Percentiles rank a stretch among this genome's conserved stretches.
phyloP scores from a whole-genome alignment of 2,329 filamentous ascomycete genomes.

The Leptosphaerulina australis region DNA sequence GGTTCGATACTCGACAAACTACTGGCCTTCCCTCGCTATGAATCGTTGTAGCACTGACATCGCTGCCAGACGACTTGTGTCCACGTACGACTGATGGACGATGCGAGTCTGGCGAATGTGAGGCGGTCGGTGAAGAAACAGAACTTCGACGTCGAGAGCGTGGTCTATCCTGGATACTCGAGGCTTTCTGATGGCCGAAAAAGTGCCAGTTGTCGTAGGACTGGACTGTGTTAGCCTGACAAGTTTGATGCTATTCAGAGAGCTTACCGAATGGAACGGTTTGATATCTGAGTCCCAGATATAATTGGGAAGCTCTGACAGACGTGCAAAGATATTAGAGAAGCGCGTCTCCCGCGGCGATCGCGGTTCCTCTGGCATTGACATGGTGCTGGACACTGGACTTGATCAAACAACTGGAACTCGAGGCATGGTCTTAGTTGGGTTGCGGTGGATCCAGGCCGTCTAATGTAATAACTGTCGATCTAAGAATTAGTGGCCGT shows the following conservation, averaged over 20 bases:
- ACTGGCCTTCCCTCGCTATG: constrained; percentile 59
- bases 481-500: background rate
- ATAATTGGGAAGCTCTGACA: constrained; percentile 49
- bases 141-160: constrained; percentile 36
- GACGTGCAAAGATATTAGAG: constrained; percentile 42
- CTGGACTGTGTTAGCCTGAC: constrained; percentile 41
- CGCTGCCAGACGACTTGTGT: constrained; percentile 46
- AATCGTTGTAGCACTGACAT: constrained; percentile 42
- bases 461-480: constrained; percentile 5
- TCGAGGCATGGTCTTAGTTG: constrained; percentile 10
- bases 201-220: constrained; percentile 87
- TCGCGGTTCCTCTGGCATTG: constrained; percentile 16
- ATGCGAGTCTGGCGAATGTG: constrained; percentile 40
- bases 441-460: constrained; percentile 5
- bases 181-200: constrained; percentile 47
- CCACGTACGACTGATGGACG: constrained; percentile 34
- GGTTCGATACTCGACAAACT: constrained; percentile 80
- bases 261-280: constrained; percentile 56
- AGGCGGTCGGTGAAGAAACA: constrained; percentile 30
- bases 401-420: background rate
- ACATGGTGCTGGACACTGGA: constrained; percentile 25
- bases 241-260: background rate
- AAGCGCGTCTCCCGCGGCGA: constrained; percentile 33
- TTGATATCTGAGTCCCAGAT: constrained; percentile 49
- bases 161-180: constrained; percentile 26